phyloP scores from a whole-genome alignment of 2,329 filamentous ascomycete species.

The Fusarium proliferatum region DNA sequence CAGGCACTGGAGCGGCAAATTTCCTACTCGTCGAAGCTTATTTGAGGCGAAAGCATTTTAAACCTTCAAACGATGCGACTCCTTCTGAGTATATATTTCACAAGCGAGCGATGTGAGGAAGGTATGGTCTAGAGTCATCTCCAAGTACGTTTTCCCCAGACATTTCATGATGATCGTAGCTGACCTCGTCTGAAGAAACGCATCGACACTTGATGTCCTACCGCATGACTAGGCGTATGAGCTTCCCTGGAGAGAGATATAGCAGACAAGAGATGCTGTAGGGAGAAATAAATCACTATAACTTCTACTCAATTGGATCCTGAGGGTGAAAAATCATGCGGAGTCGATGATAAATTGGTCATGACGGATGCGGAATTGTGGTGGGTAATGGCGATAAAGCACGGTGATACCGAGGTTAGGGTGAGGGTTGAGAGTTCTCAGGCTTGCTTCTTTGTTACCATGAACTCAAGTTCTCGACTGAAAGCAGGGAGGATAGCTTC shows the following conservation, averaged over 20 bases:
- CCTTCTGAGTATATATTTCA: not conserved
- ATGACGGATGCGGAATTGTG: accelerated
- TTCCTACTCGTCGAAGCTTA: not conserved
- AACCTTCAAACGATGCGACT: not conserved
- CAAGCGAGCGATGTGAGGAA: not conserved
- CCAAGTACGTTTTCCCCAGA: accelerated
- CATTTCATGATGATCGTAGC: not conserved
- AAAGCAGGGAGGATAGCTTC: not conserved
- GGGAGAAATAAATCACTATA: not conserved
- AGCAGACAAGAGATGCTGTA: not conserved
- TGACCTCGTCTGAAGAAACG: not conserved
- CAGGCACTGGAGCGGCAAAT: not conserved
- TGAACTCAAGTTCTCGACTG: accelerated
- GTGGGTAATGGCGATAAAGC: accelerated
- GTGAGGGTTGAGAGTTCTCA: not conserved
- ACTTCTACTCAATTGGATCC: not conserved
- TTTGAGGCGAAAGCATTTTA: not conserved
- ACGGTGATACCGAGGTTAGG: too few relatives aligned
- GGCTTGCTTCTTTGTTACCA: not conserved
- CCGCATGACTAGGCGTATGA: not conserved
- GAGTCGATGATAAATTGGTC: not conserved
- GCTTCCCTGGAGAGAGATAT: not conserved
- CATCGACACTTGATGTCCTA: not conserved
- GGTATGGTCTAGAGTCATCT: accelerated
- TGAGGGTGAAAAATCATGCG: not conserved